Base-by-base conservation (phyloP, 2,329 filamentous ascomycete species). In the Xylaria sp. region DNA sequence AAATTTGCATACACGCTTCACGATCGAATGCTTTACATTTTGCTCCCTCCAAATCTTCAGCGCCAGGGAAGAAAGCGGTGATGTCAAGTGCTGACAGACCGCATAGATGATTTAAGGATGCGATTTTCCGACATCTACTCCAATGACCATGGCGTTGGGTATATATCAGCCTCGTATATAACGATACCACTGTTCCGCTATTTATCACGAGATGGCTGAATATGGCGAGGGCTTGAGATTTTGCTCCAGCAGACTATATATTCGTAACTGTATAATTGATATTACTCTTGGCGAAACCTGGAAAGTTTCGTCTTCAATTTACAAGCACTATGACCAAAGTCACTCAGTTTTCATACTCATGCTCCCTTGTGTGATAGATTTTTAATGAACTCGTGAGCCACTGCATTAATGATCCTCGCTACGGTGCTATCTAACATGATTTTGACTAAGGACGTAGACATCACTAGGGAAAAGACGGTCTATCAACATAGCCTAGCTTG, bases 201-300 rank as follows among this genome's bases (percentile, higher is more conserved):
- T 42, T 40, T 61, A 33, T 50, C 21, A 53, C 45, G 35, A 56
- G 42, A 51, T 56, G 52, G 56, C 47, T 58, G 56, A 49, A 65
- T 57, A 59, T 57, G 58, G 35, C 45, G 57, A 55, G 55, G 53
- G 52, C 19, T 55, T 49, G 59, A 63, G 50, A 57, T 60, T 57
- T 57, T 66, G 49, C 60, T 49, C 50, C 57, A 49, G 66, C 58
- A 60, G 69, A 64, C 65, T 67, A 67, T 65, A 71, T 73, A 72
- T 71, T 73, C 70, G 68, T 68, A 69, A 64, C 63, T 72, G 71
- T 73, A 70, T 73, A 73, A 71, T 70, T 71, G 67, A 72, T 71
- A 70, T 63, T 66, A 66, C 60, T 65, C 42, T 63, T 65, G 19
- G 35, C 15, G 80, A 33, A 57, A 56, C 57, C 21, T 52, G 19